Evolutionary conservation across 208 protist genomes (phyloP).

Genomic region (Wallacemonas rigidus): DNA sequence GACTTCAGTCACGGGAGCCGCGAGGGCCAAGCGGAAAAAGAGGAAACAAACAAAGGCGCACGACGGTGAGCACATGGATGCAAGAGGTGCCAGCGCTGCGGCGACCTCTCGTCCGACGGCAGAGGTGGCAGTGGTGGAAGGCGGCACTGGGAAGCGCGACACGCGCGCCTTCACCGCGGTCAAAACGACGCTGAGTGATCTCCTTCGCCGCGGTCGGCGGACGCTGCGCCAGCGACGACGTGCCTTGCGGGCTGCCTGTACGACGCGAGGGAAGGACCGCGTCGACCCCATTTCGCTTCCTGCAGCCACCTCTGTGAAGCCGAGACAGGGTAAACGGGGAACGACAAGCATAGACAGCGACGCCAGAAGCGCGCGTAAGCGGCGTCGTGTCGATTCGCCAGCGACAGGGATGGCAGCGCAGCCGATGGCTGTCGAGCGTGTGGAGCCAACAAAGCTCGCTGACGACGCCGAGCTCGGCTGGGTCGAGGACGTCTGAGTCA

Average conservation of each 20-base stretch:
- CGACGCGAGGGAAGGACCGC: no score
- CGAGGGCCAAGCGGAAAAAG: background rate
- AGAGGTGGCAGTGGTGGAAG: no score
- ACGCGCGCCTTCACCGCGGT: background rate
- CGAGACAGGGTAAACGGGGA: no score
- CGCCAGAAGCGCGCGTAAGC: background rate
- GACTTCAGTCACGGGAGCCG: background rate
- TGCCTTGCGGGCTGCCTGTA: background rate
- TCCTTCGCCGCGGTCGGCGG: conserved; percentile 1
- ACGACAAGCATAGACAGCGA: no score
- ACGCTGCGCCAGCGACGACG: background rate
- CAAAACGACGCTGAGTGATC: conserved; percentile 3
- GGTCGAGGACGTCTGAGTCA: conserved; percentile 14
- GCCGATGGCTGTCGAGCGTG: background rate
- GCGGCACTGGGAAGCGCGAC: no score
- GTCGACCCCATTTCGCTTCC: no score
- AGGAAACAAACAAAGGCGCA: background rate
- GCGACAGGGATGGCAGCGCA: conserved; percentile 14
- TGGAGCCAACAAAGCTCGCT: background rate
- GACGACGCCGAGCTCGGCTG: conserved; percentile 1
- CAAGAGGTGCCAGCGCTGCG: background rate
- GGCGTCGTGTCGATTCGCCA: background rate
- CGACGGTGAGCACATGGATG: background rate
- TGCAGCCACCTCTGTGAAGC: no score
- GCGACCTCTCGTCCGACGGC: background rate